Evolutionary conservation across 805 yeast species (phyloP).

Genomic region (Lipomyces mesembrius): DNA sequence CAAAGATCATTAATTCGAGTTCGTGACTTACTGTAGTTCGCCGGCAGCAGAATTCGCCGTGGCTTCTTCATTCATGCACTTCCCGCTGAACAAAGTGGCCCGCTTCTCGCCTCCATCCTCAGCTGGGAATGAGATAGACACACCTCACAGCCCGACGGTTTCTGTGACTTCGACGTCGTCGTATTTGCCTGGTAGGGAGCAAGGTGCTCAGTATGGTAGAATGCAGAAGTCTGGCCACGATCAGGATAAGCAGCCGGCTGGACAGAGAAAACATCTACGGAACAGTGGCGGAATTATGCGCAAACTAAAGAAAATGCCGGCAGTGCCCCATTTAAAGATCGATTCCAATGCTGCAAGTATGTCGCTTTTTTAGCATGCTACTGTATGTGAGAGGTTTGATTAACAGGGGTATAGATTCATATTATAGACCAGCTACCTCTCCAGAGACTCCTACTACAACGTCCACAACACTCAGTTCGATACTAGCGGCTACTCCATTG

Average conservation of each 20-base stretch:
- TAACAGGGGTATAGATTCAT: background rate
- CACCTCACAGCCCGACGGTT: background rate
- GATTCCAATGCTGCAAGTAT: slow-evolving; percentile 20
- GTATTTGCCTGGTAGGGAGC: background rate
- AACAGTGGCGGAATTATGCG: slow-evolving; percentile 2
- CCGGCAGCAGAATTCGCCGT: background rate
- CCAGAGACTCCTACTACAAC: background rate
- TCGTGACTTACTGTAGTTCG: background rate
- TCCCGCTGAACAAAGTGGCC: background rate
- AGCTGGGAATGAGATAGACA: background rate
- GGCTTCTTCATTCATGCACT: background rate
- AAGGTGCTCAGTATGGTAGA: background rate
- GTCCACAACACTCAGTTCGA: background rate
- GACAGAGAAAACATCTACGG: background rate
- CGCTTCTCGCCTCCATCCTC: background rate
- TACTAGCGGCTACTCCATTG: background rate
- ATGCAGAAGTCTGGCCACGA: background rate
- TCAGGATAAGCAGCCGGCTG: background rate
- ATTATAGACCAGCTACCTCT: background rate
- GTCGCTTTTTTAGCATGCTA: background rate
- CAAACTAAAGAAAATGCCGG: background rate
- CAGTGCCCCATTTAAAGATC: slow-evolving; percentile 10
- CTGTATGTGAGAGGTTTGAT: background rate
- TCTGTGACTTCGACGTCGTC: background rate
- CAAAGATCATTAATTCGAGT: background rate